Conservation (phyloP, 768 basidiomycete species). For the Mycena chlorophos region DNA sequence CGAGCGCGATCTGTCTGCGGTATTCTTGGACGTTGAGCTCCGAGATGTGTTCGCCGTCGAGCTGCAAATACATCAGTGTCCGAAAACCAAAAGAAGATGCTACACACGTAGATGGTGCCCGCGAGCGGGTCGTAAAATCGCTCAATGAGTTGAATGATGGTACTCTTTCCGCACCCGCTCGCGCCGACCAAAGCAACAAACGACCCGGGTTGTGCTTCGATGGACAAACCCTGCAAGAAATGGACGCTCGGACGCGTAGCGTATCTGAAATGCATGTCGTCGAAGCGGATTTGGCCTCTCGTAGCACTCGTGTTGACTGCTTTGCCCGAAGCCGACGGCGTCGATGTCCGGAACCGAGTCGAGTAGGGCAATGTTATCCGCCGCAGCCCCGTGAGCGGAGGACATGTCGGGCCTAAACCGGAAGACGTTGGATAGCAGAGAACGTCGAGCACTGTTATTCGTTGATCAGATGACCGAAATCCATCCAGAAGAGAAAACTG, state of each 20-base stretch:
- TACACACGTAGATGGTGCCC: conserved; percentile 64
- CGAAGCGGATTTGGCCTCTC: conserved; percentile 69
- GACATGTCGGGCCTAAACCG: conserved; percentile 87
- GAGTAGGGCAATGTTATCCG: conserved; percentile 71
- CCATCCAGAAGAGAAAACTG: too few relatives aligned
- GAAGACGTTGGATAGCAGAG: conserved; percentile 81
- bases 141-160: conserved; percentile 77
- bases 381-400: conserved; percentile 76
- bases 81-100: background rate
- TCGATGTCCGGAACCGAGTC: conserved; percentile 81
- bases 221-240: conserved; percentile 77
- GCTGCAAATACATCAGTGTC: conserved; percentile 34
- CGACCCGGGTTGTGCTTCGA: conserved; percentile 73
- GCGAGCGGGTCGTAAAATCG: conserved; percentile 82
- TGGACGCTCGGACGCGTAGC: conserved; percentile 83
- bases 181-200: conserved; percentile 83
- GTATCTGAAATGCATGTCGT: conserved; percentile 86
- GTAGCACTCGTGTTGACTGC: conserved; percentile 42
- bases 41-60: conserved; percentile 75
- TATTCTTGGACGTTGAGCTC: conserved; percentile 84
- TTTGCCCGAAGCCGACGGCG: conserved; percentile 68
- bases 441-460: conserved; percentile 79
- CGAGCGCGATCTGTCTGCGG: conserved; percentile 83
- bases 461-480: too few relatives aligned
- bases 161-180: conserved; percentile 80